Base-by-base conservation (phyloP, 768 basidiomycete species). In the Lactarius vividus region DNA sequence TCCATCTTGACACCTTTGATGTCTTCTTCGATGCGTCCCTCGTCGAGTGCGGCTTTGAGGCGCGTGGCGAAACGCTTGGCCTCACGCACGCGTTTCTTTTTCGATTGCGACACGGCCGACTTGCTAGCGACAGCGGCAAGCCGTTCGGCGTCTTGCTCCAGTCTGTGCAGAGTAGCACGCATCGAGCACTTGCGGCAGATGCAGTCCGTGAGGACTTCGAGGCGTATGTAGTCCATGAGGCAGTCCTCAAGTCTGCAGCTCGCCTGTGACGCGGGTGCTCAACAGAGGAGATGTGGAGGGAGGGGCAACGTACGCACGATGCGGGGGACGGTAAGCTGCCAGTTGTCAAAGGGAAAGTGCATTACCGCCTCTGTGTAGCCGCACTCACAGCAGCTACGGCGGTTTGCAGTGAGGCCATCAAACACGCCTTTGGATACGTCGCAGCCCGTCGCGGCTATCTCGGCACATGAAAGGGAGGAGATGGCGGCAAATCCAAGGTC, bases 351-450 rank as follows among this genome's bases (percentile, higher is more conserved):
- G 1, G 88, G 80, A 73, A 94, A 96, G 74, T 90, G 94, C 89
- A 91, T 94, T 68, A 94, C 94, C 3, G 94, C 91, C 73, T 96
- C 94, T 16, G 93, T 94, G 74, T 96, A 98, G 20, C 93, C 94
- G 73, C 96, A 98, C 58, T 85, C 82, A 56, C 91, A 82, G 72
- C 96, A 98, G 69, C 90, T 92, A 64, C 95, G 80, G 67, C 94
- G 79, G 71, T 96, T 94, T 2, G 96, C 94, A 2, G 94, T 94
- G 66, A 98, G 78, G 0, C 94, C 94, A 69, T 96, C 94, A 71
- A 94, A 96, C 7, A 92, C 89, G 61, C 85, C 85, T 78, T 87
- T 88, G 39, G 82, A 80, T 55, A 81, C 80, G 66, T 82, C 80
- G 53, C 13, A 39, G 40, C 42, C 68, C 74, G 63, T 39, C 55